Conservation (phyloP, 352 stramenopile genomes). For the Phytophthora boehmeriae region DNA sequence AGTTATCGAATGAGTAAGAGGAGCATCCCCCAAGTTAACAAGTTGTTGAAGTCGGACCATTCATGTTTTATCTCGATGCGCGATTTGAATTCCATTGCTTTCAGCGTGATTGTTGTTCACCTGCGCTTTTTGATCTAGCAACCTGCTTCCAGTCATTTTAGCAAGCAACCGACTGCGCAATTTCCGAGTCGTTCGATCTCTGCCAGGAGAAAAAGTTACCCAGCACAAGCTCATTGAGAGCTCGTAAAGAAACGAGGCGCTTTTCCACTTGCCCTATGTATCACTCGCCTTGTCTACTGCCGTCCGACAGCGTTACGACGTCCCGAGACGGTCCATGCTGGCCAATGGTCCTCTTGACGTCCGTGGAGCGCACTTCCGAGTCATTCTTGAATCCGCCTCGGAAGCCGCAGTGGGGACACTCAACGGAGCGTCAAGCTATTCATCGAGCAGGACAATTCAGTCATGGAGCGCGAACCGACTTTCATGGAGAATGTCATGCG, state of each 20-base stretch:
- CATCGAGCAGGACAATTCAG: background rate
- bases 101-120: too few relatives aligned
- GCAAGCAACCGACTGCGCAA: background rate
- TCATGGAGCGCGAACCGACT: conserved; percentile 38
- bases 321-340: conserved; percentile 5
- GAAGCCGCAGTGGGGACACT: conserved; percentile 32
- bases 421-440: conserved; percentile 1
- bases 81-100: too few relatives aligned
- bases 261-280: background rate
- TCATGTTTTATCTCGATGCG: too few relatives aligned
- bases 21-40: too few relatives aligned
- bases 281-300: conserved; percentile 1
- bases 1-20: too few relatives aligned
- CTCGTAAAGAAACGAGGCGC: conserved; percentile 25
- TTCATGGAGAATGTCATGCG: conserved; percentile 65
- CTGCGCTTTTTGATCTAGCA: too few relatives aligned
- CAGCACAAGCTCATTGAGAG: conserved; percentile 7
- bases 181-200: background rate
- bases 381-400: conserved; percentile 26
- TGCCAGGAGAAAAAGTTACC: conserved; percentile 20
- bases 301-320: conserved; percentile 10
- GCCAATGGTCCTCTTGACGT: conserved; percentile 10
- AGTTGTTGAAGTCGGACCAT: too few relatives aligned
- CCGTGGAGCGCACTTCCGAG: conserved; percentile 1
- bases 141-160: conserved; percentile 1